Conservation (phyloP, 2,329 filamentous ascomycete genomes). For the Diaporthe aspalathi region DNA sequence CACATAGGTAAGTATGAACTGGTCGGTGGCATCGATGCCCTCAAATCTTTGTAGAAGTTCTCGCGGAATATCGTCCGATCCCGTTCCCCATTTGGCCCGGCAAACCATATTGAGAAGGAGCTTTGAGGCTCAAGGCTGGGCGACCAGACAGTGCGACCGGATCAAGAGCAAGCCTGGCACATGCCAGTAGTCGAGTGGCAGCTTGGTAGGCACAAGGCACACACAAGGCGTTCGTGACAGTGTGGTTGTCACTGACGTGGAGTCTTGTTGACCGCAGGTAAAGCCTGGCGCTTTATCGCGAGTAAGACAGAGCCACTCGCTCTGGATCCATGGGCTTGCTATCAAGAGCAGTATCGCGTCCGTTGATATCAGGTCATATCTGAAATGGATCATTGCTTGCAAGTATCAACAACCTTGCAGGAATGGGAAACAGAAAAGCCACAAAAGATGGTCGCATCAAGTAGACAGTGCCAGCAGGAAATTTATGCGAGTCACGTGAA, state of each 20-base stretch:
- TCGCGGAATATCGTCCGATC: neutral
- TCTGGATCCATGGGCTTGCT: neutral
- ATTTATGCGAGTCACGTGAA: constrained; percentile 10
- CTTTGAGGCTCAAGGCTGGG: neutral
- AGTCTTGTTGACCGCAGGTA: neutral
- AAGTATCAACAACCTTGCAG: too few species aligned
- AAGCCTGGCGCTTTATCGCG: neutral
- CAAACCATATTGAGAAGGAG: neutral
- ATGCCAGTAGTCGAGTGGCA: neutral
- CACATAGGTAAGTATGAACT: neutral
- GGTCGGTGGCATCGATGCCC: too few species aligned
- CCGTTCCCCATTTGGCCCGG: neutral
- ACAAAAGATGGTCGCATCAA: neutral
- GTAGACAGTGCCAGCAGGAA: neutral
- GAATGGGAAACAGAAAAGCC: neutral
- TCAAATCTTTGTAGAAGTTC: neutral
- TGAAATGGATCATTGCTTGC: too few species aligned
- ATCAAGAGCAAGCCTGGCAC: neutral
- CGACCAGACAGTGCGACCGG: too few species aligned
- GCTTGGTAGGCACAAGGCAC: neutral
- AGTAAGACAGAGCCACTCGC: neutral
- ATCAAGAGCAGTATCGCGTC: neutral
- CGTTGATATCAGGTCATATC: neutral
- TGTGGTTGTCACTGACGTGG: neutral
- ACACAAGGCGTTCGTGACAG: neutral